Percentiles rank a stretch among this genome's conserved stretches.
Conservation (phyloP, 2,329 filamentous ascomycete genomes). For the Phialocephala subalpina region DNA sequence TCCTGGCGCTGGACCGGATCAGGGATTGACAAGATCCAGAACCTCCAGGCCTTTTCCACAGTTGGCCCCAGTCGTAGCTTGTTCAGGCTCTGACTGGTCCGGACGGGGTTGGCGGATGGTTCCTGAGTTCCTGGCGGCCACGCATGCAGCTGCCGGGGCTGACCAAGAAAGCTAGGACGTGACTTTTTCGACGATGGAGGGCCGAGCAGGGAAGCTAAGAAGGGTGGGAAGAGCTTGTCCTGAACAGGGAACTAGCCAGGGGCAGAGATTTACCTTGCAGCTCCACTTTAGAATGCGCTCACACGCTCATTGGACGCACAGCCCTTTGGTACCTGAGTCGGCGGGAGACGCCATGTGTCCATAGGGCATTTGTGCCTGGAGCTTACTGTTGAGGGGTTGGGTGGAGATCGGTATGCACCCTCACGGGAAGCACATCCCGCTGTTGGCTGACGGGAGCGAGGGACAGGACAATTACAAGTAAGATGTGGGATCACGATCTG, state of each 20-base stretch:
- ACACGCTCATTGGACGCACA: background rate
- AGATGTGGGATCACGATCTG: background rate
- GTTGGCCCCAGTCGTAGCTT: background rate
- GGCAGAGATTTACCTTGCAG: background rate
- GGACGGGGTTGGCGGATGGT: background rate
- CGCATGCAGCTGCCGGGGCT: background rate
- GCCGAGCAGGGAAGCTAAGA: no score
- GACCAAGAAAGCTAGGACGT: background rate
- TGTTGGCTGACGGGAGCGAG: background rate
- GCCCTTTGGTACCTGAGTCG: slow-evolving; percentile 9
- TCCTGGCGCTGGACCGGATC: background rate
- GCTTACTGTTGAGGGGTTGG: background rate
- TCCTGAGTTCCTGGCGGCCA: background rate
- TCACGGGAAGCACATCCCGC: no score
- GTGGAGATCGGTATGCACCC: background rate
- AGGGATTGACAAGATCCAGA: slow-evolving; percentile 7
- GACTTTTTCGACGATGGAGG: slow-evolving; percentile 3
- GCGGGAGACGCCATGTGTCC: slow-evolving; percentile 3
- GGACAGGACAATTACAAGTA: background rate
- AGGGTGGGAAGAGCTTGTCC: background rate
- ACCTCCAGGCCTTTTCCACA: background rate
- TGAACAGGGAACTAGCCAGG: background rate
- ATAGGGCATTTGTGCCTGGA: slow-evolving; percentile 12
- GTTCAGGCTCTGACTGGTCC: background rate
- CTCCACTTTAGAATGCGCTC: slow-evolving; percentile 9